Base-by-base conservation (phyloP, 371 early-diverging fungal genomes). In the Lichtheimia ramosa region DNA sequence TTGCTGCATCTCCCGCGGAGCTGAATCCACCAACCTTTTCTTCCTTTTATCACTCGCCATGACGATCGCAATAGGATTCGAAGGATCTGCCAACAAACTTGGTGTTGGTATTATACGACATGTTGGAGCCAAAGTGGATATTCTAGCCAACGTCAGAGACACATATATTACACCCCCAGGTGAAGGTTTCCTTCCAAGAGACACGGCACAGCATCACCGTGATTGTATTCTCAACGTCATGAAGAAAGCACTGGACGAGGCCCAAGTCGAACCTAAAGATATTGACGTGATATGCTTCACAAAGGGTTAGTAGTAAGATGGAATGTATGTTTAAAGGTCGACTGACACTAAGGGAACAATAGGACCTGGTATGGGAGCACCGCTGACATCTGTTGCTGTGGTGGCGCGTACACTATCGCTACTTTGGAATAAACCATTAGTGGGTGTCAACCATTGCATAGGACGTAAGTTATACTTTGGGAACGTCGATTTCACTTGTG, bases 361-460 rank as follows among this genome's bases (percentile, higher is more conserved):
- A 88, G 94, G 99, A 0, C 99, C 99, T 10, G 99, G 99, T 8
- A 99, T 99, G 97, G 98, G 93, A 0, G 94, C 94, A n/a, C 98
- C 99, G 3, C 70, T 99, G 62, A 80, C 85, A 15, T 89, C 93
- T 0, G 95, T 94, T 1, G 99, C 99, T 13, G 77, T 96, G 21
- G 98, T 97, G 13, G 99, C 99, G 0, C 83, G 99, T 61, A 97
- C 99, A 3, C 69, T 99, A 27, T 83, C 97, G 3, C 84, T 94
- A 48, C 75, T 96, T 61, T 97, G 96, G 93, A 80, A 89, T 20
- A 94, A 91, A 59, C 99, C 99, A 20, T 74, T 99, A 34, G 92
- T 99, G 27, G 97, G 94, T 24, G 99, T 99, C 12, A 99, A 99
- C 71, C 99, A 99, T 70, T 99, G 99, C 74, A 90, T 99, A 59